These are phyloP conservation scores for Sclerotinia trifoliorum DNA, from an alignment of 2,329 filamentous ascomycete genomes.

Conservation along the genomic window DNA sequence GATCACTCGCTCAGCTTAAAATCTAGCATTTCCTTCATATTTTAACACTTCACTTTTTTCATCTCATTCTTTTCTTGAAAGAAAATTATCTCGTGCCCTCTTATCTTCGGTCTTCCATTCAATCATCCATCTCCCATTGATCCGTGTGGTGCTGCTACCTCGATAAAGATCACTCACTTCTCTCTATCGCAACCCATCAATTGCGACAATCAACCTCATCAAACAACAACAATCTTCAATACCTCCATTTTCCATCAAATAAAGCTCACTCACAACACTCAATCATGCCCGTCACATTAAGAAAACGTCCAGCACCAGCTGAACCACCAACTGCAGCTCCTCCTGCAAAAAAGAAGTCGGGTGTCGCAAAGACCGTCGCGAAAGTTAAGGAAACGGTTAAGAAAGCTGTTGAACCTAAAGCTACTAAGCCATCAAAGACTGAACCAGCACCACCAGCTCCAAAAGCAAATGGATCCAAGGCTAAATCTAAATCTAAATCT, in stretches of 20 bases:
- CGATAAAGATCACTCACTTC: neutral
- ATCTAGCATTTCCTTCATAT: conserved; percentile 29
- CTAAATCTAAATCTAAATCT: conserved; percentile 39
- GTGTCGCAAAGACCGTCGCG: conserved; percentile 43
- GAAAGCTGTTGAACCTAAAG: conserved; percentile 14
- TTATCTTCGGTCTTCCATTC: neutral
- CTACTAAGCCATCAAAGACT: conserved; percentile 3
- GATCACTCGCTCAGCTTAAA: conserved; percentile 29
- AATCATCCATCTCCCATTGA: neutral
- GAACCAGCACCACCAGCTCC: conserved; percentile 38
- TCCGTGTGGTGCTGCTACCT: no score
- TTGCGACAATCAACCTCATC: conserved; percentile 30
- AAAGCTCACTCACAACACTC: conserved; percentile 17
- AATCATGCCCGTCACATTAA: conserved; percentile 57
- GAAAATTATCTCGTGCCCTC: neutral
- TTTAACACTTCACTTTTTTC: conserved; percentile 17
- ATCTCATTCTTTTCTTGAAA: conserved; percentile 16
- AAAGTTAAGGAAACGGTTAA: conserved; percentile 40
- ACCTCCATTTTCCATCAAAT: conserved; percentile 23
- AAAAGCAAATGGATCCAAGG: conserved; percentile 46
- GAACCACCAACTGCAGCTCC: conserved; percentile 47
- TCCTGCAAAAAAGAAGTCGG: conserved; percentile 48
- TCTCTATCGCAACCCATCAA: conserved; percentile 10
- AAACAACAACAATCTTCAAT: conserved; percentile 20
- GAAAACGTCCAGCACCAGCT: conserved; percentile 60